These are phyloP conservation scores for Tetradesmus lagerheimii DNA, from an alignment of 139 green algal species.

Conservation along the genomic window DNA sequence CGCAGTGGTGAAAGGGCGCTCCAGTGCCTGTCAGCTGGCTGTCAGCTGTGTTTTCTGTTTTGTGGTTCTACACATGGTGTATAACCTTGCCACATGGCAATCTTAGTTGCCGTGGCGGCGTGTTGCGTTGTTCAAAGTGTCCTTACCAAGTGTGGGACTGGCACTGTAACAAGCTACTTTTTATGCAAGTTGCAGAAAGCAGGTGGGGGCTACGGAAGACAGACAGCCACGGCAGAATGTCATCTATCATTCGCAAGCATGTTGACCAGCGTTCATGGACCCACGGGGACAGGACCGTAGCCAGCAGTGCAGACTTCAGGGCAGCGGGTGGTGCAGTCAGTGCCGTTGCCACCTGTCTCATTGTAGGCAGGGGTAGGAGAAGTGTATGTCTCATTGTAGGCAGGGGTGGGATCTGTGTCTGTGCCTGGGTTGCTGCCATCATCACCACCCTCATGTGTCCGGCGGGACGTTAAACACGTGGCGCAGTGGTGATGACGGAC, in stretches of 20 bases:
- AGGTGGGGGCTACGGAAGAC: too few relatives aligned
- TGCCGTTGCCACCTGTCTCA: too few relatives aligned
- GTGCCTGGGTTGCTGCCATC: not conserved
- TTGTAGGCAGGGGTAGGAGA: too few relatives aligned
- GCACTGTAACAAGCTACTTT: not conserved
- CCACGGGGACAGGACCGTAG: not conserved
- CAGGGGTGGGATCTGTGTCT: not conserved
- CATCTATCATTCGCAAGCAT: too few relatives aligned
- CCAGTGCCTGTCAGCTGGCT: not conserved
- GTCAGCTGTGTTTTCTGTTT: not conserved
- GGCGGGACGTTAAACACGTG: too few relatives aligned
- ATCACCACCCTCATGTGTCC: too few relatives aligned
- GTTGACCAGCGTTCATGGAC: too few relatives aligned
- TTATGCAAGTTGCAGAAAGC: too few relatives aligned
- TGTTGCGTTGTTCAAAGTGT: not conserved
- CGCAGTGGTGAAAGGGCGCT: not conserved
- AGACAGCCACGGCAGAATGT: too few relatives aligned
- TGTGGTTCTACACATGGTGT: not conserved
- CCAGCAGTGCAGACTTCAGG: not conserved
- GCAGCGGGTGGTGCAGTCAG: too few relatives aligned
- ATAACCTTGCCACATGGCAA: not conserved
- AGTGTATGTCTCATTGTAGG: not conserved
- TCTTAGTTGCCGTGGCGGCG: not conserved
- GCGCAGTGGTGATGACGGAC: too few relatives aligned
- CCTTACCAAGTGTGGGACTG: not conserved